Evolutionary conservation across 1,284 basidiomycete species (phyloP), one percentile per base, ranked within the genome.

Genomic region (Rhodofomes roseus): DNA sequence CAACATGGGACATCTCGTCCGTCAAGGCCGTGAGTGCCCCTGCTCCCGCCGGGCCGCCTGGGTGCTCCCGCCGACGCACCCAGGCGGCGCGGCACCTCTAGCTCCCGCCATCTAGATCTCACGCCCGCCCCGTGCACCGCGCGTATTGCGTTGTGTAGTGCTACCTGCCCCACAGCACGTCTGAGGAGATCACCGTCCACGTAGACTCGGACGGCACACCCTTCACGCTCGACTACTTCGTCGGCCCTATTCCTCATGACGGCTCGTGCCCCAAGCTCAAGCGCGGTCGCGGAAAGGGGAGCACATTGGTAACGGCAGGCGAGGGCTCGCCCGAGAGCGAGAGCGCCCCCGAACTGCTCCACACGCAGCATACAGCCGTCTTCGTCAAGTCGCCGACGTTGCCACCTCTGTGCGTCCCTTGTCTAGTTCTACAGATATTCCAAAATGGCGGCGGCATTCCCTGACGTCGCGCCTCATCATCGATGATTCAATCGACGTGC

Each of bases 211-310:
- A 75, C 53, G 74, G 76, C 40, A 70, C 70, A 55, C 84, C 87
- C 11, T 84, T 83, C 69, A 81, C 85, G 54, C 66, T 92, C 57
- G 86, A 91, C 69, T 88, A 90, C 69, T 89, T 88, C 66, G 75
- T 92, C 27, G 79, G 78, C 48, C 84, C 89, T 50, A 76, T 84
- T 51, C 83, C 87, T 23, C 81, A 80, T 66, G 79, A 88, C 67
- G 89, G 87, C 62, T 73, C 81, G 37, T 93, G 90, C 69, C 83
- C 83, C 18, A 67, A 62, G 55, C 60, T 62, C n/a, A 52, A 52
- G 31, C 62, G 44, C 58, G 68, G 65, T 60, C 63, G 60, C 59
- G 55, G 63, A 39, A 60, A 56, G 58, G 68, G 67, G 67, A 68
- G 75, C 60, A 72, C 67, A 25, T 22, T 36, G n/a, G n/a, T 52